Evolutionary conservation across 352 stramenopile genomes (phyloP).

Genomic region (Phytophthora hibernalis): DNA sequence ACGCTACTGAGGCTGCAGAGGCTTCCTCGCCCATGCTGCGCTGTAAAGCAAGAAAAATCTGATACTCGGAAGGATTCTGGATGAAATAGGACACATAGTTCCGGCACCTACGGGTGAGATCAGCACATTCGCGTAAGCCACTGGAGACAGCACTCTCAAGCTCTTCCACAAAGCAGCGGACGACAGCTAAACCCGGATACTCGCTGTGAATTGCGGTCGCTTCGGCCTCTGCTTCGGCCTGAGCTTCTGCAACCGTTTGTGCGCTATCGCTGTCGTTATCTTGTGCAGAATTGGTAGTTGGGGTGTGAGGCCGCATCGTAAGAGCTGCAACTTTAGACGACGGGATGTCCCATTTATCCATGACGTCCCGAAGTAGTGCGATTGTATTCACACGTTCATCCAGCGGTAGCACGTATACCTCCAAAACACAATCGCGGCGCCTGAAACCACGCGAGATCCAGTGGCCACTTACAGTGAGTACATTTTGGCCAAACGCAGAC

Average conservation of each 20-base stretch:
- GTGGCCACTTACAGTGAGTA: conserved; percentile 80
- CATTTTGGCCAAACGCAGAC: conserved; percentile 78
- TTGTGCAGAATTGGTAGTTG: conserved; percentile 25
- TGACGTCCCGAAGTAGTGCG: conserved; percentile 76
- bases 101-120: conserved; percentile 65
- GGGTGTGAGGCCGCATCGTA: conserved; percentile 59
- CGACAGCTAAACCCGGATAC: conserved; percentile 66
- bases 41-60: conserved; percentile 82
- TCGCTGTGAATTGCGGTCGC: conserved; percentile 64
- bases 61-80: conserved; percentile 84
- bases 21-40: conserved; percentile 62
- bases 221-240: conserved; percentile 37
- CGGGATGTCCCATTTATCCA: conserved; percentile 87
- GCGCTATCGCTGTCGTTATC: conserved; percentile 37
- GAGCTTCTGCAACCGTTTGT: conserved; percentile 22
- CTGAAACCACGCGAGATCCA: conserved; percentile 83
- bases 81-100: conserved; percentile 89
- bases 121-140: conserved; percentile 64
- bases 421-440: conserved; percentile 76
- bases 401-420: conserved; percentile 78
- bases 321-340: conserved; percentile 72
- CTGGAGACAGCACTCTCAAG: conserved; percentile 64
- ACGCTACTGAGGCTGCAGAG: conserved; percentile 28
- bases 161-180: conserved; percentile 75
- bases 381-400: conserved; percentile 84